These are phyloP conservation scores for Marchantia paleacea DNA, from an alignment of 225 moss, liverwort and hornwort genomes.

Conservation along the genomic window DNA sequence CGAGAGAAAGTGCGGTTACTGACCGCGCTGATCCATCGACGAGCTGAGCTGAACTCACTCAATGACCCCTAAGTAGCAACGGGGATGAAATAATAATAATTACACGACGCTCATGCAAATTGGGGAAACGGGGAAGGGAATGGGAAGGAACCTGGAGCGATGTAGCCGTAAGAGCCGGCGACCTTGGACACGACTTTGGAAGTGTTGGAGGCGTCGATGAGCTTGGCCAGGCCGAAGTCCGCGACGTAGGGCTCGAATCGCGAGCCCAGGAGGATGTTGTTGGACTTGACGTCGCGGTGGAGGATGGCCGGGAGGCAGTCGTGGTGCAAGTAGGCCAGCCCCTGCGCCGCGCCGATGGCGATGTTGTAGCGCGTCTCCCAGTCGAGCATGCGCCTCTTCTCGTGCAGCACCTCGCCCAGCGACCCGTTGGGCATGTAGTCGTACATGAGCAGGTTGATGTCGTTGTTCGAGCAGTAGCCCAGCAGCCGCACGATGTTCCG, in stretches of 20 bases:
- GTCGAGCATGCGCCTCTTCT: conserved; percentile 51
- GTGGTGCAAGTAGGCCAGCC: conserved; percentile 52
- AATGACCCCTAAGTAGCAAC: neutral
- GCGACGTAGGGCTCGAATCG: conserved; percentile 54
- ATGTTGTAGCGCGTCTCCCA: conserved; percentile 58
- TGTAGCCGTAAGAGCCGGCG: conserved; percentile 59
- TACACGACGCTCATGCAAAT: neutral
- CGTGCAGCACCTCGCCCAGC: conserved; percentile 55
- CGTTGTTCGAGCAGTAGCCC: conserved; percentile 58
- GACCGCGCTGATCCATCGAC: no score
- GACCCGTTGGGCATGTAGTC: conserved; percentile 58
- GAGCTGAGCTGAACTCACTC: neutral
- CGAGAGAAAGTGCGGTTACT: neutral
- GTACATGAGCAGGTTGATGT: conserved; percentile 59
- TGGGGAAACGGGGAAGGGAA: neutral
- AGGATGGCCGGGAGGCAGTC: conserved; percentile 54
- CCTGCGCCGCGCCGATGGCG: conserved; percentile 51
- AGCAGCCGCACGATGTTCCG: conserved; percentile 55
- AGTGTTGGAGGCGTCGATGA: conserved; percentile 43
- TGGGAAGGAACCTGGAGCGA: conserved; percentile 42
- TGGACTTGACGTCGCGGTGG: conserved; percentile 57
- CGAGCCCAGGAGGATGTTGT: conserved; percentile 51
- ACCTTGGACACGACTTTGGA: conserved; percentile 56
- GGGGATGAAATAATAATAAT: neutral
- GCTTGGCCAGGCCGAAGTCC: conserved; percentile 56